Conservation (phyloP, 352 stramenopile genomes). For the Phytophthora nicotianae region DNA sequence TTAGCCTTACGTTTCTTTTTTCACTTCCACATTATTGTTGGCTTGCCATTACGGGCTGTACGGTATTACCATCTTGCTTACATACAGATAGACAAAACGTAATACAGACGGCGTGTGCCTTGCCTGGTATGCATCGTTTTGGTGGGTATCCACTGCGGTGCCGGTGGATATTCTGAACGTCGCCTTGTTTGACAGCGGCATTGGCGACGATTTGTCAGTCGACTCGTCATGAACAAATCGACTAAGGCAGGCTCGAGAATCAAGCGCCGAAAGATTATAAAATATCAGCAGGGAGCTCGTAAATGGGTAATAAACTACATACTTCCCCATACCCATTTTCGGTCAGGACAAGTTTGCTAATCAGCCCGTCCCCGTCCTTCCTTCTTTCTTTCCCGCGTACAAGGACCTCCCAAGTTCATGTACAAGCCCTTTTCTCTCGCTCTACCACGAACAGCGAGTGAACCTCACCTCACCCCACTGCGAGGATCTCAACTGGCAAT, state of each 20-base stretch:
- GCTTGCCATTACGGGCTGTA: no score
- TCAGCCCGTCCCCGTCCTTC: slow-evolving; percentile 2
- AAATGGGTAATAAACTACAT: no score
- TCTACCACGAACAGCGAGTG: neutral
- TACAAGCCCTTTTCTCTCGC: neutral
- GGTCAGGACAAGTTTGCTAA: neutral
- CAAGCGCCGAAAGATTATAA: neutral
- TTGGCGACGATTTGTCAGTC: neutral
- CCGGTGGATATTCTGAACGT: neutral
- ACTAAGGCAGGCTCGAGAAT: neutral
- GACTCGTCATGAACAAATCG: neutral
- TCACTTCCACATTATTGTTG: no score
- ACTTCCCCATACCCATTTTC: slow-evolving; percentile 7
- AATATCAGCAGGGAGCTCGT: no score
- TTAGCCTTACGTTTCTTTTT: no score
- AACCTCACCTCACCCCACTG: neutral
- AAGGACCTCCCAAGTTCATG: neutral
- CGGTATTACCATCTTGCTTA: neutral
- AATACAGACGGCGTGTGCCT: neutral
- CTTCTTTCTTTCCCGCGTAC: slow-evolving; percentile 10
- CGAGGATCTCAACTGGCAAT: neutral
- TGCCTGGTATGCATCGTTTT: neutral
- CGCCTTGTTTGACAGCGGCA: neutral
- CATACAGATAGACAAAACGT: neutral
- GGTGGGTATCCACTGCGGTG: neutral